Evolutionary conservation across 2,329 filamentous ascomycete species (phyloP), one percentile per base, ranked within the genome.

Genomic region (Ceratocystis alfenasii): DNA sequence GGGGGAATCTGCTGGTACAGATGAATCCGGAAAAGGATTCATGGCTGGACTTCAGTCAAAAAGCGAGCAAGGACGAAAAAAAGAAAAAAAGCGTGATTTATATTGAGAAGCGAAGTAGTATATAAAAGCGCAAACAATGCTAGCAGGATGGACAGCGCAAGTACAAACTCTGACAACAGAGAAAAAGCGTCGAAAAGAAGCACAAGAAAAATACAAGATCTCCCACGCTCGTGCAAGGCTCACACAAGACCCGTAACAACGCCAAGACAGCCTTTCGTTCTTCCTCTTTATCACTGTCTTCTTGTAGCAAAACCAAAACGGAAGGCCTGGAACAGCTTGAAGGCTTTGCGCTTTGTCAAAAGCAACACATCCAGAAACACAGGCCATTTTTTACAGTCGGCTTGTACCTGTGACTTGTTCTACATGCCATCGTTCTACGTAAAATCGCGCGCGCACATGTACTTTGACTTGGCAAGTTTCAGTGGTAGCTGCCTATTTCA

Each of bases 401-500:
- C 36, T 41, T 41, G 36, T 41, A 41, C 36, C 53, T 3, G 53
- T 33, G 53, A 59, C 53, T 59, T 59, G 25, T 2, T 8, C 28
- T 33, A 17, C 5, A 20, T 10, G 12, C 25, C 36, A 7, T n/a
- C 20, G 6, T 20, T 7, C 15, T n/a, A 17, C 17, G 8, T 12
- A 59, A 59, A 33, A 59, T 30, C 8, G 53, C 7, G 53, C 2
- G 12, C 15, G 53, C 28, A 33, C 3, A 30, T 59, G 53, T 59
- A 59, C 53, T 10, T 7, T 4, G 53, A 59, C 53, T 59, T 59
- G 25, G 25, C n/a, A 41, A 12, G 36, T 17, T 22, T n/a, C 28
- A n/a, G 53, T 59, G 53, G 53, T 59, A 36, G 53, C 53, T 59
- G 53, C 53, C 53, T 36, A 25, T 30, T n/a, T 12, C 36, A 12